A percentile compares a stretch with the other conserved stretches of the same genome.
phyloP scores from a whole-genome alignment of 495 filamentous ascomycete species.

The Lasiosphaeriaceae sp. region DNA sequence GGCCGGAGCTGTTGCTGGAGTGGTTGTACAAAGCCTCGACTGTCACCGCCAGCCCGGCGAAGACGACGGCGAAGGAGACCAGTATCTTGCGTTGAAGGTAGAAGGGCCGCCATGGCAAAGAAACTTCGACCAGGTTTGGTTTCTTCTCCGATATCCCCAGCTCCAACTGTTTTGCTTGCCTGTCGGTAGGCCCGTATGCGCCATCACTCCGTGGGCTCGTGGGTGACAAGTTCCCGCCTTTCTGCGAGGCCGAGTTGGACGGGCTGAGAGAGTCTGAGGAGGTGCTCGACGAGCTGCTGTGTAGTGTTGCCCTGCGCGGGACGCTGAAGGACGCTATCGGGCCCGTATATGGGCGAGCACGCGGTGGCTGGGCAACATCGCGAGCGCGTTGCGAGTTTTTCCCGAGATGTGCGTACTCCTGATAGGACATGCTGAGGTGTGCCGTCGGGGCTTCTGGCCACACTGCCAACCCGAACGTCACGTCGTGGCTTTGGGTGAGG shows the following conservation, averaged over 20 bases:
- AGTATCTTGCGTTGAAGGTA: slow-evolving; percentile 23
- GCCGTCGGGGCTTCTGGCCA: background rate
- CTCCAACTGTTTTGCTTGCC: slow-evolving; percentile 5
- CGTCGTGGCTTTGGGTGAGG: background rate
- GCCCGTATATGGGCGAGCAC: slow-evolving; percentile 15
- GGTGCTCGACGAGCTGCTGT: slow-evolving; percentile 17
- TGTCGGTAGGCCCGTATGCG: background rate
- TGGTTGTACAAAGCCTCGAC: slow-evolving; percentile 13
- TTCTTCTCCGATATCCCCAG: slow-evolving; percentile 10
- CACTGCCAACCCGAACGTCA: background rate
- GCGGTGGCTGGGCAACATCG: background rate
- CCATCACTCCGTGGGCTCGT: slow-evolving; percentile 5
- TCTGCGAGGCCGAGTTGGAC: slow-evolving; percentile 21
- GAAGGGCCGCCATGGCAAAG: slow-evolving; percentile 21
- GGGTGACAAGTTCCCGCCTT: slow-evolving; percentile 4
- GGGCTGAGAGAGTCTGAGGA: slow-evolving; percentile 18
- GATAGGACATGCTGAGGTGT: slow-evolving; percentile 16
- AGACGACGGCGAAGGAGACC: slow-evolving; percentile 12
- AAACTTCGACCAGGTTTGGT: slow-evolving; percentile 15
- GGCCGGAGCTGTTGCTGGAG: slow-evolving; percentile 10
- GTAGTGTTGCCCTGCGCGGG: slow-evolving; percentile 10
- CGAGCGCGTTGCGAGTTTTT: slow-evolving; percentile 9
- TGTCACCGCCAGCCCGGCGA: slow-evolving; percentile 9
- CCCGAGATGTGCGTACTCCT: slow-evolving; percentile 19
- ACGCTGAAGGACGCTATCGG: slow-evolving; percentile 19